A percentile compares a stretch with the other conserved stretches of the same genome.
phyloP scores from a whole-genome alignment of 2,329 filamentous ascomycete species.

The Fusarium redolens region DNA sequence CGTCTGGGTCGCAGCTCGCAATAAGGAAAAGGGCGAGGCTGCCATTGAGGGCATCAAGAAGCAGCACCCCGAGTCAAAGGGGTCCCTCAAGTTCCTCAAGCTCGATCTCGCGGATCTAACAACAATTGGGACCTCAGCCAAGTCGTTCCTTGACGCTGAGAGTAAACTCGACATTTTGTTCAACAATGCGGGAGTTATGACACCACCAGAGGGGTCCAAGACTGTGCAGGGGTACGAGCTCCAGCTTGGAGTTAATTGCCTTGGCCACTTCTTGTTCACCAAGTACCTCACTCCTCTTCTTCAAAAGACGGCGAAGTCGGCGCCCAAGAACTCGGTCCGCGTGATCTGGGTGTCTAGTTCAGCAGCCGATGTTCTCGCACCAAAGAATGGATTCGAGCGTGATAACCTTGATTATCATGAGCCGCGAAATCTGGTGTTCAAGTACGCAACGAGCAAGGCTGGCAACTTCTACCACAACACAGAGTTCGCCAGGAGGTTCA shows the following conservation, averaged over 20 bases:
- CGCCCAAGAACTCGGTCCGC: constrained; percentile 46
- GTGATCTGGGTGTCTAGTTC: constrained; percentile 50
- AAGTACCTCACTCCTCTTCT: constrained; percentile 53
- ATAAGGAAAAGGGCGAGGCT: constrained; percentile 54
- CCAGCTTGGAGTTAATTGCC: constrained; percentile 56
- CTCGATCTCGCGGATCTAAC: constrained; percentile 58
- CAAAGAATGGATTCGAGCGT: constrained; percentile 40
- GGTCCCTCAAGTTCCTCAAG: constrained; percentile 56
- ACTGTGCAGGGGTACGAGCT: constrained; percentile 57
- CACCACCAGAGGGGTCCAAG: constrained; percentile 53
- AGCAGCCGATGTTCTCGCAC: constrained; percentile 43
- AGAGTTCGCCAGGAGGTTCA: constrained; percentile 46
- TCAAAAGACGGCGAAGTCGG: constrained; percentile 48
- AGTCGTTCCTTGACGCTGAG: constrained; percentile 47
- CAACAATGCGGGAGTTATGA: constrained; percentile 60
- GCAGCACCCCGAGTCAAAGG: constrained; percentile 50
- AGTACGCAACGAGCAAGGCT: constrained; percentile 49
- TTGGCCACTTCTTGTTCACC: constrained; percentile 56
- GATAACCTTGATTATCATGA: constrained; percentile 46
- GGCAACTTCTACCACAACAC: constrained; percentile 47
- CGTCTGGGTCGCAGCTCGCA: constrained; percentile 66
- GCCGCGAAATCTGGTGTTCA: constrained; percentile 34
- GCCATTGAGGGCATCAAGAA: constrained; percentile 59
- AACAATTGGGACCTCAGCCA: constrained; percentile 49
- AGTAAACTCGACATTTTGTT: constrained; percentile 54